Base-by-base conservation (phyloP, 106 monocot species). In the Triglochin maritima region DNA sequence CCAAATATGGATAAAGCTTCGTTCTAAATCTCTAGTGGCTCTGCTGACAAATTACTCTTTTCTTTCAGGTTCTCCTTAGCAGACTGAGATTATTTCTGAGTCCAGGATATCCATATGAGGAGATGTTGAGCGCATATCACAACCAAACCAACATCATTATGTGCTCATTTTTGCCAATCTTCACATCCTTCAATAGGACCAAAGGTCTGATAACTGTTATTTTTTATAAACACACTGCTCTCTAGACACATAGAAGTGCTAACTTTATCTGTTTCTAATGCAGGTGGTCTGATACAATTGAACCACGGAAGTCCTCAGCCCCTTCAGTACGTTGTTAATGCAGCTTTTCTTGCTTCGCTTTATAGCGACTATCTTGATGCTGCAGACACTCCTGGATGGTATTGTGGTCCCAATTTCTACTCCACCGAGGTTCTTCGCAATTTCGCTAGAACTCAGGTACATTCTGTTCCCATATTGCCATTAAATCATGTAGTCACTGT, bases 281-380 rank as follows among this genome's bases (percentile, higher is more conserved):
- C 71, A 71, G 71, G 71, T 52, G 71, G 71, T 7, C 13, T 72
- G 45, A 72, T 72, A 52, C 51, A 72, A 63, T 43, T 72, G 62
- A 72, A 72, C 50, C 71, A 72, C 54, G 62, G 71, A 43, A 42
- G 16, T 4, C 71, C 71, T n/a, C 71, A 72, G 44, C 62, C 71
- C n/a, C 71, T 72, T 50, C 71, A 72, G 63, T 72, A 72, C 46
- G 71, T 53, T 4, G 71, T 72, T 4, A 72, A 72, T 72, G 71
- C 71, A 62, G 71, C 71, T 15, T 72, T 72, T 53, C 71, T 72
- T 63, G 71, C 71, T 51, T 62, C 71, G 4, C 11, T 72, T 0
- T 72, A 51, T 15, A 72, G 71, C 7, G 71, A 72, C 45, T 62
- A 72, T 63, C 71, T 72, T 44, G 63, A 62, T 49, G 53, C 71